A percentile compares a stretch with the other conserved stretches of the same genome.
Conservation (phyloP, 2,329 filamentous ascomycete genomes). For the Fusarium sacchari region DNA sequence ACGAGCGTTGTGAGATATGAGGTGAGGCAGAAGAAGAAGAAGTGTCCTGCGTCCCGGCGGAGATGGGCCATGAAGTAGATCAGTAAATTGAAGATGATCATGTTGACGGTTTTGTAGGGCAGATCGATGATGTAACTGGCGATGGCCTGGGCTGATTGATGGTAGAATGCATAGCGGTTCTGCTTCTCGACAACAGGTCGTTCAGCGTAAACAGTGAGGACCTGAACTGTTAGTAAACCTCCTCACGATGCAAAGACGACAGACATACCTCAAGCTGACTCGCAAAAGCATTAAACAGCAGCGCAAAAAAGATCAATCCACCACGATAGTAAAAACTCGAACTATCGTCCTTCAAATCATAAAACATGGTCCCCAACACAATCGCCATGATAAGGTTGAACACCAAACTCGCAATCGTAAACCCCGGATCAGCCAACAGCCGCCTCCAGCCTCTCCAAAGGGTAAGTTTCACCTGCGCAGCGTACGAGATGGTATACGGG, state of each 20-base stretch:
- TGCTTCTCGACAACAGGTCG: conserved; percentile 50
- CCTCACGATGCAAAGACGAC: fast-evolving
- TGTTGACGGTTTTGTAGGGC: conserved; percentile 42
- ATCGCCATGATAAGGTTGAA: conserved; percentile 61
- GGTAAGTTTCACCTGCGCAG: conserved; percentile 56
- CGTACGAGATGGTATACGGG: conserved; percentile 59
- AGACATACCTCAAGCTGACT: conserved; percentile 46
- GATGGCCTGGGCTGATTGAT: conserved; percentile 46
- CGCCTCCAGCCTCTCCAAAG: conserved; percentile 53
- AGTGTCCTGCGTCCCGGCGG: conserved; percentile 64
- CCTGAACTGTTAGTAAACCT: not conserved
- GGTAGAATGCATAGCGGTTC: conserved; percentile 49
- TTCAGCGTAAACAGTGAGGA: conserved; percentile 47
- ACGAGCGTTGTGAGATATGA: conserved; percentile 49
- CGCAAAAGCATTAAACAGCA: conserved; percentile 62
- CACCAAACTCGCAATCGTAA: conserved; percentile 52
- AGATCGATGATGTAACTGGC: conserved; percentile 41
- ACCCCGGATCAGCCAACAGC: conserved; percentile 52
- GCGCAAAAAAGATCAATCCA: conserved; percentile 61
- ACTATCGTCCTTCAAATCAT: conserved; percentile 54
- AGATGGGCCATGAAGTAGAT: conserved; percentile 76
- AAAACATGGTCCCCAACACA: conserved; percentile 65
- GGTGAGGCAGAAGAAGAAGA: conserved; percentile 67
- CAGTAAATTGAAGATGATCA: conserved; percentile 44
- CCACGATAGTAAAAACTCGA: conserved; percentile 59